Percentiles rank a stretch among this genome's conserved stretches.
These are phyloP conservation scores for Aspergillus sclerotioniger DNA, from an alignment of 495 filamentous ascomycete genomes.

Conservation along the genomic window DNA sequence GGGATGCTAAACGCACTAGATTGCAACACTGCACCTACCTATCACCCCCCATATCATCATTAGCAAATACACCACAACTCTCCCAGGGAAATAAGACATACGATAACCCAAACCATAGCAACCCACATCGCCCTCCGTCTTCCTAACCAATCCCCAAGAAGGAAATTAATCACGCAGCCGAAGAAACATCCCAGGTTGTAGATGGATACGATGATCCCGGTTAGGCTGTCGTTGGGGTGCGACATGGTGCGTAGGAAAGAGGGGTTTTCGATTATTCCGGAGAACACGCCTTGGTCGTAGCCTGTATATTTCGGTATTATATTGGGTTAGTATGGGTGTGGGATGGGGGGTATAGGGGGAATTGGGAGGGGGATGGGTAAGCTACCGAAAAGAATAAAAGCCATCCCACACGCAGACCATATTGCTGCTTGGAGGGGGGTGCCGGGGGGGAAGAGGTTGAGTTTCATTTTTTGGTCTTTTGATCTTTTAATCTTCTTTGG, in stretches of 20 bases:
- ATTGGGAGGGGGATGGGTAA: not conserved
- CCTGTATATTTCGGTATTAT: constrained; percentile 20
- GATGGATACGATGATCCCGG: constrained; percentile 49
- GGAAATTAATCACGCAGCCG: constrained; percentile 46
- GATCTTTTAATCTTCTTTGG: too few species aligned
- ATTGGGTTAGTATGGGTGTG: not conserved
- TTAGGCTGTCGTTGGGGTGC: constrained; percentile 39
- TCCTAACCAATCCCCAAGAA: constrained; percentile 49
- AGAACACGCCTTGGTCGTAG: constrained; percentile 58
- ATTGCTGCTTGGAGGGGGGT: constrained; percentile 21
- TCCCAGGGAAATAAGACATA: too few species aligned
- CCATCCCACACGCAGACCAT: constrained; percentile 25
- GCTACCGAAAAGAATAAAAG: constrained; percentile 25
- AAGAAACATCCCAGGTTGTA: constrained; percentile 51
- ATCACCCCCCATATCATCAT: not conserved
- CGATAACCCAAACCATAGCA: constrained; percentile 36
- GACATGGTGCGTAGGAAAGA: constrained; percentile 46
- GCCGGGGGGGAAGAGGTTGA: constrained; percentile 22
- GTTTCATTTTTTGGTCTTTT: constrained; percentile 12
- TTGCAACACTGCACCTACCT: constrained; percentile 45
- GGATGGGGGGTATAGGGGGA: not conserved
- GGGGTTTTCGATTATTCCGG: constrained; percentile 46
- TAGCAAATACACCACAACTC: too few species aligned
- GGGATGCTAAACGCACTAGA: constrained; percentile 40
- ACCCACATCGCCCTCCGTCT: constrained; percentile 44